A percentile compares a stretch with the other conserved stretches of the same genome.
These are phyloP conservation scores for Psilocybe subaeruginosa DNA, from an alignment of 768 basidiomycete genomes.

Conservation along the genomic window DNA sequence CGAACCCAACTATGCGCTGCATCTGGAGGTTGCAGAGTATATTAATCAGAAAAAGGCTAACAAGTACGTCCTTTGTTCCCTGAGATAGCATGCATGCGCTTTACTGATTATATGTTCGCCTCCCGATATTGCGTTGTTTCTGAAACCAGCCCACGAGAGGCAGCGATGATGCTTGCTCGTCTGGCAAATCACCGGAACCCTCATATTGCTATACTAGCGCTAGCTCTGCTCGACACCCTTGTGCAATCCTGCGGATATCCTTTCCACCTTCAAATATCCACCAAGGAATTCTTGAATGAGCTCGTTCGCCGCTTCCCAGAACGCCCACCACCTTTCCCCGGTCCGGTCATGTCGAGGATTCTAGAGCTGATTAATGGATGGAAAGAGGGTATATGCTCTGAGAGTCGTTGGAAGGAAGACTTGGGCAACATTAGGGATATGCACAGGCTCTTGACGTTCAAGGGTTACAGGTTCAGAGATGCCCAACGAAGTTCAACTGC, in stretches of 20 bases:
- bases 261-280: slow-evolving; percentile 94
- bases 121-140: neutral
- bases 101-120: neutral
- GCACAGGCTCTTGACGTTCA: slow-evolving; percentile 92
- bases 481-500: slow-evolving; percentile 33
- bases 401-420: slow-evolving; percentile 94
- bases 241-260: slow-evolving; percentile 97
- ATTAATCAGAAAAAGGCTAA: slow-evolving; percentile 97
- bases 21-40: slow-evolving; percentile 92
- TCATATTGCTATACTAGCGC: slow-evolving; percentile 85
- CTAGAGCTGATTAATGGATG: slow-evolving; percentile 91
- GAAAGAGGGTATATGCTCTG: slow-evolving; percentile 91
- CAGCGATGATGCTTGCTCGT: slow-evolving; percentile 81
- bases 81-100: neutral
- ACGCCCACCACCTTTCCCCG: slow-evolving; percentile 92
- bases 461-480: slow-evolving; percentile 84
- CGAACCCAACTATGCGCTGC: slow-evolving; percentile 90
- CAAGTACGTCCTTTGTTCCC: slow-evolving; percentile 55
- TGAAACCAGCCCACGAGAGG: slow-evolving; percentile 79
- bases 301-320: slow-evolving; percentile 98
- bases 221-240: slow-evolving; percentile 87
- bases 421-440: slow-evolving; percentile 97
- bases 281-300: slow-evolving; percentile 98
- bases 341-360: slow-evolving; percentile 93
- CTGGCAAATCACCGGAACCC: slow-evolving; percentile 91